These are phyloP conservation scores for Cunninghamia lanceolata DNA, from an alignment of 75 land plant genomes.

Conservation along the genomic window DNA sequence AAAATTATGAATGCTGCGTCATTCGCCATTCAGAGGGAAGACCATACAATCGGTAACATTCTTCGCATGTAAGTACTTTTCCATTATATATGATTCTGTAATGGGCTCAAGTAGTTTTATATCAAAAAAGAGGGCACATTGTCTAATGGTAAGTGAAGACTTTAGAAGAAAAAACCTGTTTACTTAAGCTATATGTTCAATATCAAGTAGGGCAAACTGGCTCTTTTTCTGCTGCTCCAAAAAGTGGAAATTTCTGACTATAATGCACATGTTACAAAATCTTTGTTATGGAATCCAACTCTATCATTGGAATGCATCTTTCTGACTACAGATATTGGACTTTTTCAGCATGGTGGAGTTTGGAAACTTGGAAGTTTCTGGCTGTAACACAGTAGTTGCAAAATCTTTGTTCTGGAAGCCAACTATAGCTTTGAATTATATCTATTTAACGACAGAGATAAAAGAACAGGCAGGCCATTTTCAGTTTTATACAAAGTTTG, in stretches of 20 bases:
- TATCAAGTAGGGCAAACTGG: neutral
- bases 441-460: no score
- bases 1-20: constrained; percentile 92
- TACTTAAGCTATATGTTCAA: no score
- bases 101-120: neutral
- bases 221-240: neutral
- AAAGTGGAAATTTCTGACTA: neutral
- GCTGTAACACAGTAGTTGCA: no score
- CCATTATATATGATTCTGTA: neutral
- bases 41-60: constrained; percentile 91
- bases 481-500: neutral
- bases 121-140: neutral
- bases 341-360: neutral
- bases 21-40: constrained; percentile 86
- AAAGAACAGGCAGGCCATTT: neutral
- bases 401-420: no score
- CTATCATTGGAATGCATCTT: neutral
- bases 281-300: neutral
- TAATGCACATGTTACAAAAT: neutral
- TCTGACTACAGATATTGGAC: neutral
- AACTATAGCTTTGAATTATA: no score
- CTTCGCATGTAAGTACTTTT: constrained; percentile 70
- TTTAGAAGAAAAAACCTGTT: no score
- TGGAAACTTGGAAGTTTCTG: neutral
- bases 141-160: neutral